phyloP scores from a whole-genome alignment of 2,329 filamentous ascomycete species.

The Diaporthe nobilis region DNA sequence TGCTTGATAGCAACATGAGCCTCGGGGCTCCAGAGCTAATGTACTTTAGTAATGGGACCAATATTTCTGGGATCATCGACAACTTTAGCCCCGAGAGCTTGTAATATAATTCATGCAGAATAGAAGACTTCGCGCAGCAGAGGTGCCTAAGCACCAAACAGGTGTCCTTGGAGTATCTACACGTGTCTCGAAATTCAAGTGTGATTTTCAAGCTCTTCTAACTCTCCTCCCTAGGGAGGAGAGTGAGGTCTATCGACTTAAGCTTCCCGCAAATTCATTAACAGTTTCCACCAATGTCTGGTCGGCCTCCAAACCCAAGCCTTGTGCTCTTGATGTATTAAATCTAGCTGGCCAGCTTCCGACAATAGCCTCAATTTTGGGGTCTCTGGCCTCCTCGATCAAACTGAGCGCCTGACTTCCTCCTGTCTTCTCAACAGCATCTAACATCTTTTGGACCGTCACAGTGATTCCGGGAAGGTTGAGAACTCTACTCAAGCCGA shows the following conservation, averaged over 20 bases:
- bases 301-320: background rate
- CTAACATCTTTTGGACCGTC: conserved; percentile 65
- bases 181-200: too few relatives aligned
- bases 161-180: too few relatives aligned
- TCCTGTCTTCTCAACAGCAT: conserved; percentile 63
- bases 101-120: background rate
- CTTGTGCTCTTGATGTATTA: conserved; percentile 49
- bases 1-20: conserved; percentile 25
- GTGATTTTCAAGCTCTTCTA: too few relatives aligned
- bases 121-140: background rate
- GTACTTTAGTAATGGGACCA: conserved; percentile 45
- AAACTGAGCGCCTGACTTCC: conserved; percentile 58
- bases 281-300: conserved; percentile 9
- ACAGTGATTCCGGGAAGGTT: conserved; percentile 67
- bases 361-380: conserved; percentile 63
- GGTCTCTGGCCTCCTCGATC: conserved; percentile 63
- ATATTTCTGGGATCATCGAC: conserved; percentile 34
- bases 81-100: conserved; percentile 9
- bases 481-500: conserved; percentile 52
- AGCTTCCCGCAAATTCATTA: background rate
- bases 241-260: background rate
- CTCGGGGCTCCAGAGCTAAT: conserved; percentile 24
- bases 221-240: too few relatives aligned
- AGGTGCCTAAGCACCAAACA: background rate
- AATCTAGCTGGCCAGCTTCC: conserved; percentile 67